phyloP scores from a whole-genome alignment of 371 early-diverging fungal genomes.

The Mortierella sp. region DNA sequence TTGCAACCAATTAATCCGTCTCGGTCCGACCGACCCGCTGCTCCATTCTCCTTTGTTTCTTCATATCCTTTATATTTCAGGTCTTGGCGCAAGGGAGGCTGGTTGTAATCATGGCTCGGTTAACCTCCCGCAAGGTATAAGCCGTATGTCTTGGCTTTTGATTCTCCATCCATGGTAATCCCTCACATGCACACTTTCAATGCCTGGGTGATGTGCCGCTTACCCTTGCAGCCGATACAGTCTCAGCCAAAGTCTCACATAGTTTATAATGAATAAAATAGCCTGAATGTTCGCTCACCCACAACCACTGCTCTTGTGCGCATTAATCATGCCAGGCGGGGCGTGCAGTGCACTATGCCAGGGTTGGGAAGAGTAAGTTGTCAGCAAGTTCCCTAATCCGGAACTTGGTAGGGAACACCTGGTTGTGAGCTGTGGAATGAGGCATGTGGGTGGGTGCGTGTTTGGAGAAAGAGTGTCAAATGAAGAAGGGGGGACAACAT shows the following conservation, averaged over 20 bases:
- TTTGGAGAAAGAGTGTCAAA: background rate
- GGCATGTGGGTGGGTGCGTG: background rate
- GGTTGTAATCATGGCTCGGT: background rate
- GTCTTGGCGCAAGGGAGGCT: background rate
- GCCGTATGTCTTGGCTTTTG: background rate
- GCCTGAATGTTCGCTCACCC: too few species aligned
- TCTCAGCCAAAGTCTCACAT: too few species aligned
- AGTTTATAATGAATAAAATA: too few species aligned
- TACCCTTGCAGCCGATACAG: too few species aligned
- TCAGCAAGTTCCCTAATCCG: slow-evolving; percentile 11
- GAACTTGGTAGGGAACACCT: background rate
- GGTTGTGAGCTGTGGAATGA: background rate
- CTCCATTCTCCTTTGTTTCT: background rate
- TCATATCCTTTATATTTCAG: background rate
- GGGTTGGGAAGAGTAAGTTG: slow-evolving; percentile 3
- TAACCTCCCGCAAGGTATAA: background rate
- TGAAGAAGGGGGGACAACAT: background rate
- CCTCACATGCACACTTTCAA: background rate
- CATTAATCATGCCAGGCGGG: background rate
- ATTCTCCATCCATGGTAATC: background rate
- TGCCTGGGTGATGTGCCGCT: too few species aligned
- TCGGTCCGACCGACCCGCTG: background rate
- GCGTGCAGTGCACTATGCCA: slow-evolving; percentile 8
- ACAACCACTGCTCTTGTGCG: background rate
- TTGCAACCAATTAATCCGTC: too few species aligned